Evolutionary conservation across 1,284 basidiomycete genomes (phyloP).

Genomic region (Abortiporus biennis): DNA sequence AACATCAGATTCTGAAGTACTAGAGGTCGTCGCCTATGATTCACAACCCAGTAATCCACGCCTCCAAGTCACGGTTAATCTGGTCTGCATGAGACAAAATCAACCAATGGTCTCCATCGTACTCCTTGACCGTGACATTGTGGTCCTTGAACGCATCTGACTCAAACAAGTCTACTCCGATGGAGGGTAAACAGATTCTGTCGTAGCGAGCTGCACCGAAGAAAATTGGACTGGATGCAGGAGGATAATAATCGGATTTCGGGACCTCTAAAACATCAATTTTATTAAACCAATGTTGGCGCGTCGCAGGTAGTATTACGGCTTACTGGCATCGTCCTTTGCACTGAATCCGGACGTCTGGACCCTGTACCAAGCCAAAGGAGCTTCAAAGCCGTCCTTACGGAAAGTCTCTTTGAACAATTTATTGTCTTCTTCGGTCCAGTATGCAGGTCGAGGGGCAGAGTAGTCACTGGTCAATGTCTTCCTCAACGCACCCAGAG

Average conservation of each 20-base stretch:
- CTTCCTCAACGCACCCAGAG: constrained; percentile 23
- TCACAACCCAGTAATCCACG: too few relatives aligned
- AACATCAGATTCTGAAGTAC: too few relatives aligned
- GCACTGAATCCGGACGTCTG: constrained; percentile 10
- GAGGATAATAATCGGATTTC: constrained; percentile 16
- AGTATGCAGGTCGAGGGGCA: constrained; percentile 19
- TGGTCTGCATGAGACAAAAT: constrained; percentile 29
- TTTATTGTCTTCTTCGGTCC: constrained; percentile 22
- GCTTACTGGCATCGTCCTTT: background rate
- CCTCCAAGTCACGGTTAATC: constrained; percentile 49
- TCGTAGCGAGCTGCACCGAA: constrained; percentile 26
- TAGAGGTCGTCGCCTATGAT: too few relatives aligned
- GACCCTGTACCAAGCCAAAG: constrained; percentile 29
- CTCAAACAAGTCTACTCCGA: constrained; percentile 8
- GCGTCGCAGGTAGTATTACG: too few relatives aligned
- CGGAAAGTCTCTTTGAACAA: constrained; percentile 16
- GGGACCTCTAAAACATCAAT: constrained; percentile 23
- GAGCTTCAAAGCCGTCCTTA: constrained; percentile 22
- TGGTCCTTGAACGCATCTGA: constrained; percentile 16
- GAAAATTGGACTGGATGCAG: constrained; percentile 25
- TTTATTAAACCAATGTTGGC: too few relatives aligned
- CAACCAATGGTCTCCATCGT: constrained; percentile 21
- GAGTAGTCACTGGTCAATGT: constrained; percentile 25
- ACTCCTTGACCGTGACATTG: constrained; percentile 26
- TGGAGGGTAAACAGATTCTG: constrained; percentile 17